Percentiles rank a stretch among this genome's conserved stretches.
phyloP scores from a whole-genome alignment of 2,329 filamentous ascomycete species.

The Botrytis byssoidea region DNA sequence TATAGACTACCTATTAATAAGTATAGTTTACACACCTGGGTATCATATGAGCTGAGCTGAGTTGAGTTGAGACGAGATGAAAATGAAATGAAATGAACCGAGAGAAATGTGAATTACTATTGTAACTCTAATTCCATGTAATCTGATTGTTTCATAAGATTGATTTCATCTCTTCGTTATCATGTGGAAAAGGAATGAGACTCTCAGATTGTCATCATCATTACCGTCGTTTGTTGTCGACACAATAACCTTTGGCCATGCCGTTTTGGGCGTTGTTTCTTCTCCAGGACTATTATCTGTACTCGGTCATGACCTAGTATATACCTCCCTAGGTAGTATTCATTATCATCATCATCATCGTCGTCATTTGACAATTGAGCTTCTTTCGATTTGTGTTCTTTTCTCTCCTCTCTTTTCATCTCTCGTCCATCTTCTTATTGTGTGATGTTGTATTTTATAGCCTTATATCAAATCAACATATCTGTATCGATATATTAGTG shows the following conservation, averaged over 20 bases:
- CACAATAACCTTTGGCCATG: background rate
- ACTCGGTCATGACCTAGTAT: background rate
- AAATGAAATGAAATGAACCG: too few relatives aligned
- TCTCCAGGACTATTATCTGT: background rate
- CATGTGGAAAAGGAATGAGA: background rate
- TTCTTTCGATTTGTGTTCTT: background rate
- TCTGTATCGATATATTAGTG: background rate
- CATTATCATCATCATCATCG: background rate
- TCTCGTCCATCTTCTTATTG: background rate
- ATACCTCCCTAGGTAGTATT: background rate
- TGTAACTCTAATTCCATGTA: too few relatives aligned
- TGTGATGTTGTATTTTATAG: too few relatives aligned
- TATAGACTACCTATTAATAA: background rate
- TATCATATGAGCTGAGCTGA: too few relatives aligned
- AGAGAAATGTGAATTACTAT: too few relatives aligned
- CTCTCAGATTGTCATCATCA: background rate
- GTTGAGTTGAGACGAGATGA: too few relatives aligned
- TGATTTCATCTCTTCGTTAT: background rate
- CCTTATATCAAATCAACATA: background rate
- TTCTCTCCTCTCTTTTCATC: background rate
- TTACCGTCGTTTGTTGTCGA: background rate
- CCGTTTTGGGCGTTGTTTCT: background rate
- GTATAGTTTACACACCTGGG: too few relatives aligned
- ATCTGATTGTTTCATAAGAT: too few relatives aligned
- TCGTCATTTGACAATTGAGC: background rate